Evolutionary conservation across 805 yeast species (phyloP).

Genomic region (Sugiyamaella boreocaroliniensis): DNA sequence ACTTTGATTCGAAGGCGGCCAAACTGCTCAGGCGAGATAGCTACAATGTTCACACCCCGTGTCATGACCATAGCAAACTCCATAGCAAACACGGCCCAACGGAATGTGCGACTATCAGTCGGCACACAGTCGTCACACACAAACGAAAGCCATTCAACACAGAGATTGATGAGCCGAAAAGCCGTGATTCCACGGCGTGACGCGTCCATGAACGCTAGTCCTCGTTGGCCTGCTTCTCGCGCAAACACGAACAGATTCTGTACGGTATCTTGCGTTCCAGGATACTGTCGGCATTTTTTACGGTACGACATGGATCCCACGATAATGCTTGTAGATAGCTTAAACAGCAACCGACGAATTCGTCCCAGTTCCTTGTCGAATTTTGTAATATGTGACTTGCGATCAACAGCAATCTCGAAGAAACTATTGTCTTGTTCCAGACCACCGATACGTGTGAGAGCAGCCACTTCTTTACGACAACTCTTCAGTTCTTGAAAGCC

Average conservation of each 20-base stretch:
- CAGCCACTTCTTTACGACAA: slow-evolving; percentile 51
- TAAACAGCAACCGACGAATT: slow-evolving; percentile 59
- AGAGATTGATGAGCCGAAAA: slow-evolving; percentile 61
- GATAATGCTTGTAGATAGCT: slow-evolving; percentile 58
- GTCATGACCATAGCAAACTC: slow-evolving; percentile 96
- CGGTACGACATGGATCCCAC: slow-evolving; percentile 50
- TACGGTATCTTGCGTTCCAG: slow-evolving; percentile 66
- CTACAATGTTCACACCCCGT: slow-evolving; percentile 78
- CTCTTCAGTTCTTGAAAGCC: slow-evolving; percentile 52
- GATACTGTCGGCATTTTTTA: slow-evolving; percentile 44
- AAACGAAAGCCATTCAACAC: slow-evolving; percentile 88
- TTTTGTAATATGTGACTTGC: slow-evolving; percentile 60
- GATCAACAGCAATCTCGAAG: slow-evolving; percentile 44
- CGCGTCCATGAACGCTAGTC: slow-evolving; percentile 57
- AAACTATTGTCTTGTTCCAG: slow-evolving; percentile 30
- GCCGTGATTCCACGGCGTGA: slow-evolving; percentile 61
- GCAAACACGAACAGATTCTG: slow-evolving; percentile 71
- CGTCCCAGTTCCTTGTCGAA: slow-evolving; percentile 68
- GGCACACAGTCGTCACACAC: slow-evolving; percentile 93
- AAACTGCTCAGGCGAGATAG: slow-evolving; percentile 73
- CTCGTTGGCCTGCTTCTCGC: slow-evolving; percentile 72
- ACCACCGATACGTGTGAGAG: slow-evolving; percentile 42
- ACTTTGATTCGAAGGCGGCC: slow-evolving; percentile 66
- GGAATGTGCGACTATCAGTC: slow-evolving; percentile 80
- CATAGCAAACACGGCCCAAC: slow-evolving; percentile 94